phyloP scores from a whole-genome alignment of 1,139 yeast species.

The Sugiyamaella castrensis region DNA sequence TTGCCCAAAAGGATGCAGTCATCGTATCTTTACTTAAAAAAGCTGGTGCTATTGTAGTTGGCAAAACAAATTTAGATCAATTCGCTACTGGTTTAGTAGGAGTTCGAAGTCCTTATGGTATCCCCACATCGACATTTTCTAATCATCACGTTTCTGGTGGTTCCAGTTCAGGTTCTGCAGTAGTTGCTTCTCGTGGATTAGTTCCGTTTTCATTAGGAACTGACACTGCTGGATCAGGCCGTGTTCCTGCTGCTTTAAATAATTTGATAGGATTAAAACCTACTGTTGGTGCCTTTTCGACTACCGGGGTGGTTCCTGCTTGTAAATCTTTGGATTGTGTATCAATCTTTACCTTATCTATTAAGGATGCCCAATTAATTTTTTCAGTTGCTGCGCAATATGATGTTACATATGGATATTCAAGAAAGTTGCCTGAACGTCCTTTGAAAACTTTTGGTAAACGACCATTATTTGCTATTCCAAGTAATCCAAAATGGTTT shows the following conservation, averaged over 20 bases:
- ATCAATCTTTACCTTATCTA: conserved; percentile 71
- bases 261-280: conserved; percentile 91
- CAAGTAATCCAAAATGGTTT: conserved; percentile 68
- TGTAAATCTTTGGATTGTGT: conserved; percentile 93
- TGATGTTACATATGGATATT: conserved; percentile 79
- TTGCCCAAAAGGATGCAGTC: conserved; percentile 68
- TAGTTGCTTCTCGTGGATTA: conserved; percentile 81
- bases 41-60: conserved; percentile 87
- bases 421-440: conserved; percentile 66
- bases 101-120: conserved; percentile 89
- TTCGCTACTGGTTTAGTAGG: conserved; percentile 98
- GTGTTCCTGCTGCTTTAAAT: conserved; percentile 96
- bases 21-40: conserved; percentile 65
- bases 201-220: conserved; percentile 91
- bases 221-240: conserved; percentile 98
- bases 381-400: conserved; percentile 68
- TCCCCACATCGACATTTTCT: conserved; percentile 74
- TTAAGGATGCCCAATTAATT: conserved; percentile 77
- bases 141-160: conserved; percentile 85
- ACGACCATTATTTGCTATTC: conserved; percentile 71
- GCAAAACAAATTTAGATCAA: conserved; percentile 92
- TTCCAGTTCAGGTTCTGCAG: conserved; percentile 93
- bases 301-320: conserved; percentile 94
- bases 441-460: conserved; percentile 59
- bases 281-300: conserved; percentile 79